Conservation (phyloP, 2,329 filamentous ascomycete genomes). For the Paecilomyces sp. region DNA sequence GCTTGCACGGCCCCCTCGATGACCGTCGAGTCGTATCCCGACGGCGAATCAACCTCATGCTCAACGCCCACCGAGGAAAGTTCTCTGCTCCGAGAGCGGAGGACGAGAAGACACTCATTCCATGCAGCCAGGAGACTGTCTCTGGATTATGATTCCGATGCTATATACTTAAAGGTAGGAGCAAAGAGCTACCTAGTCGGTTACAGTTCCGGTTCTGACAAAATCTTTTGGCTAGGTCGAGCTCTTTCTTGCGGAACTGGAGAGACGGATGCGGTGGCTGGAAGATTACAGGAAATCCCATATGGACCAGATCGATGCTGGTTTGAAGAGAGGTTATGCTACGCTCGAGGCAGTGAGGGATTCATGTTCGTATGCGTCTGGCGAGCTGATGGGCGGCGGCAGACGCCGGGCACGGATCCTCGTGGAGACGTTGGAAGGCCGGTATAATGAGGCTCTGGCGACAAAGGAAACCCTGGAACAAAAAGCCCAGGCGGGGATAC, state of each 20-base stretch:
- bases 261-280: conserved; percentile 76
- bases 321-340: conserved; percentile 75
- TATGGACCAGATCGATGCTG: conserved; percentile 71
- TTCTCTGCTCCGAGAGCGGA: conserved; percentile 29
- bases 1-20: conserved; percentile 33
- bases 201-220: not conserved
- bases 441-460: conserved; percentile 78
- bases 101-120: conserved; percentile 37
- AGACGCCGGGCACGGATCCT: conserved; percentile 77
- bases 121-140: conserved; percentile 35
- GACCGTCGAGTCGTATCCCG: conserved; percentile 30
- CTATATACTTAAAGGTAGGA: conserved; percentile 35
- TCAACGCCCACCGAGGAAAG: conserved; percentile 25
- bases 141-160: conserved; percentile 39
- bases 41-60: conserved; percentile 17
- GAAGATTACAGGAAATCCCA: conserved; percentile 81
- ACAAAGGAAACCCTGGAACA: conserved; percentile 84
- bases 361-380: conserved; percentile 82
- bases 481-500: conserved; percentile 81
- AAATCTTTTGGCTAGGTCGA: conserved; percentile 28
- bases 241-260: conserved; percentile 65
- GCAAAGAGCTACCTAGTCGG: not conserved
- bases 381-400: conserved; percentile 81
- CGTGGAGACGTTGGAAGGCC: conserved; percentile 82
- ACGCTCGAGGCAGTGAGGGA: conserved; percentile 82